These are phyloP conservation scores for Pisolithus thermaeus DNA, from an alignment of 1,284 basidiomycete genomes.

Conservation along the genomic window DNA sequence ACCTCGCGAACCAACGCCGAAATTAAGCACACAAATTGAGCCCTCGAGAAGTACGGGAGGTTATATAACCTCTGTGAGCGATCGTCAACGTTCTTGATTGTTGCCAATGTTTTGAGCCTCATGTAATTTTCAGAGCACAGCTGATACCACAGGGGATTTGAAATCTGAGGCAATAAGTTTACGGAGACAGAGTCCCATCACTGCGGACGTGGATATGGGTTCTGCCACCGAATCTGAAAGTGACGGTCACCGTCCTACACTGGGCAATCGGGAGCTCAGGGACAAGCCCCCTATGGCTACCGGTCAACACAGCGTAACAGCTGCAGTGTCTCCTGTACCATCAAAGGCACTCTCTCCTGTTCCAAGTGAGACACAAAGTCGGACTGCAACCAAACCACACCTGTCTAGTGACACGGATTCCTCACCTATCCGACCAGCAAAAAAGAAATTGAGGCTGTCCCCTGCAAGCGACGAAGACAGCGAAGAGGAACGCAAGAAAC, in stretches of 20 bases:
- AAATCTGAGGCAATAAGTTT: conserved; percentile 5
- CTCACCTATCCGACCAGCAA: conserved; percentile 40
- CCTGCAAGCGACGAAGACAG: conserved; percentile 50
- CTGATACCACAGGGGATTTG: background rate
- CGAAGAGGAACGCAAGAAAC: conserved; percentile 42
- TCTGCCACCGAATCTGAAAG: conserved; percentile 50
- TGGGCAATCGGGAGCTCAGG: conserved; percentile 2
- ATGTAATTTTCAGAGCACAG: background rate
- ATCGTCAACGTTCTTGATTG: background rate
- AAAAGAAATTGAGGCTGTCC: conserved; percentile 44
- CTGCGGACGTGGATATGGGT: conserved; percentile 27
- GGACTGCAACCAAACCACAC: conserved; percentile 18
- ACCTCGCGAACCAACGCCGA: conserved; percentile 14
- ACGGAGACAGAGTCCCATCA: conserved; percentile 13
- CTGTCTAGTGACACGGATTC: conserved; percentile 37
- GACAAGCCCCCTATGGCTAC: background rate
- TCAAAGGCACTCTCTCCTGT: conserved; percentile 13
- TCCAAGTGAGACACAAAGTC: conserved; percentile 17
- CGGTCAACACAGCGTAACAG: conserved; percentile 12
- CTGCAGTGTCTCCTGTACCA: conserved; percentile 14
- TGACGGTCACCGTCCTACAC: conserved; percentile 7
- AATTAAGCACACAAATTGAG: conserved; percentile 10
- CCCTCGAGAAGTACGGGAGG: conserved; percentile 5
- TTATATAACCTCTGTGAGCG: conserved; percentile 16
- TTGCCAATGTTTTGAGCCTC: conserved; percentile 1